Percentiles rank a stretch among this genome's conserved stretches.
phyloP scores from a whole-genome alignment of 2,329 filamentous ascomycete species.

The Aureobasidium sp. region DNA sequence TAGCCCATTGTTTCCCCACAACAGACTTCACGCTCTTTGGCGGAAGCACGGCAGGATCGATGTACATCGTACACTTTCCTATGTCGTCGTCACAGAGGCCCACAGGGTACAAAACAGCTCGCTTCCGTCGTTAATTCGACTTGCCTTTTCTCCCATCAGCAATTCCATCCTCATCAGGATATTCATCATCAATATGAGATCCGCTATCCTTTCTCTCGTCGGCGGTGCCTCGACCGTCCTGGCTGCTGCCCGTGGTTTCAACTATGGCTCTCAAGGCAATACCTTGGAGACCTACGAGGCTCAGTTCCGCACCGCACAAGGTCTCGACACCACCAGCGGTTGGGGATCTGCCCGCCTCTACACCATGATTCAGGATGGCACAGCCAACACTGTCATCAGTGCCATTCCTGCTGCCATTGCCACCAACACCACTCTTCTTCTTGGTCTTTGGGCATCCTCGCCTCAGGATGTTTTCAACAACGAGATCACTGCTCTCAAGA shows the following conservation, averaged over 20 bases:
- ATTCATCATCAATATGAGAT: slow-evolving; percentile 12
- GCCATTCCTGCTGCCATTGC: slow-evolving; percentile 74
- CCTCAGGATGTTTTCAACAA: slow-evolving; percentile 56
- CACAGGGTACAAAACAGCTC: slow-evolving; percentile 12
- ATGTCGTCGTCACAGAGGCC: slow-evolving; percentile 10
- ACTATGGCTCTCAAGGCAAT: slow-evolving; percentile 60
- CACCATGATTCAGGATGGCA: slow-evolving; percentile 63
- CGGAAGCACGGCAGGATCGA: slow-evolving; percentile 12
- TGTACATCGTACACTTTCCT: neutral
- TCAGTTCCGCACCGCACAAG: slow-evolving; percentile 59
- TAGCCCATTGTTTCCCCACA: slow-evolving; percentile 13
- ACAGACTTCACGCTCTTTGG: neutral
- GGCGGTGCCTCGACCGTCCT: slow-evolving; percentile 33
- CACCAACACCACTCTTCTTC: slow-evolving; percentile 67
- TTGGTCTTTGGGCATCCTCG: slow-evolving; percentile 75
- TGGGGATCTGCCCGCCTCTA: slow-evolving; percentile 65
- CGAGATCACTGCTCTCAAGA: slow-evolving; percentile 64
- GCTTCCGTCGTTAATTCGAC: neutral
- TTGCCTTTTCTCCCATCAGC: neutral
- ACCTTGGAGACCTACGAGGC: slow-evolving; percentile 54
- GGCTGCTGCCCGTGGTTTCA: slow-evolving; percentile 54
- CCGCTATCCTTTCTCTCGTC: slow-evolving; percentile 21
- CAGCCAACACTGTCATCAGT: slow-evolving; percentile 55
- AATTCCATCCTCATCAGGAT: neutral
- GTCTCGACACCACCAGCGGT: slow-evolving; percentile 54